Evolutionary conservation across 2,329 filamentous ascomycete genomes (phyloP), one percentile per base, ranked within the genome.

Genomic region (Alternaria sp.): DNA sequence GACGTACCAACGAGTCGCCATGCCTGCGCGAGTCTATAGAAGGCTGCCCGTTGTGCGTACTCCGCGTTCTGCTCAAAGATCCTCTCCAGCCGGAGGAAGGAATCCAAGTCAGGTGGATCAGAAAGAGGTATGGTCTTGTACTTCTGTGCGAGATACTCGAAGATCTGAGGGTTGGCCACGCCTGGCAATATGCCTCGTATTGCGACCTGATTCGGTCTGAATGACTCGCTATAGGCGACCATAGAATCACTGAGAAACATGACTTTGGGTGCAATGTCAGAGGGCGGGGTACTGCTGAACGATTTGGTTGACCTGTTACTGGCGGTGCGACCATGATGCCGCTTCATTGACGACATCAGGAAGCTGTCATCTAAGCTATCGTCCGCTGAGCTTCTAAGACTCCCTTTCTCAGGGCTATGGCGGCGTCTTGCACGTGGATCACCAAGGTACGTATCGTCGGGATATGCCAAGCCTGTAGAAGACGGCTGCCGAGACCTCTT

Each of bases 311-410:
- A 81, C 68, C 82, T 80, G 57, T 77, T 79, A 61, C 82, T 81
- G 34, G 78, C 76, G 20, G 79, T 78, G 67, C 83, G 83, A 57
- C 74, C 79, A 64, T 83, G 81, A 32, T 81, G 80, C 57, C 80
- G 79, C 57, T 80, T 83, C 64, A 82, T 74, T 3, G 80, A 81
- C 4, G 82, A 80, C 59, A 81, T 79, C n/a, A 87, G 76, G 55
- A 85, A 83, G 38, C 80, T 81, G 52, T 88, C 86, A 67, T 88
- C 86, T 14, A 86, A 73, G 56, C 82, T 83, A 63, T 88, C 86
- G 67, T 89, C 87, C 34, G 81, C 81, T 26, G 85, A 84, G 69
- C 83, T 86, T 39, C 83, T 79, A 24, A 79, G 69, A 52, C 83
- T 80, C 28, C 76, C 74, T 63, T 81, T 83, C 42, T 85, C 84